phyloP scores from a whole-genome alignment of 495 filamentous ascomycete genomes.

The Tuber magnatum region DNA sequence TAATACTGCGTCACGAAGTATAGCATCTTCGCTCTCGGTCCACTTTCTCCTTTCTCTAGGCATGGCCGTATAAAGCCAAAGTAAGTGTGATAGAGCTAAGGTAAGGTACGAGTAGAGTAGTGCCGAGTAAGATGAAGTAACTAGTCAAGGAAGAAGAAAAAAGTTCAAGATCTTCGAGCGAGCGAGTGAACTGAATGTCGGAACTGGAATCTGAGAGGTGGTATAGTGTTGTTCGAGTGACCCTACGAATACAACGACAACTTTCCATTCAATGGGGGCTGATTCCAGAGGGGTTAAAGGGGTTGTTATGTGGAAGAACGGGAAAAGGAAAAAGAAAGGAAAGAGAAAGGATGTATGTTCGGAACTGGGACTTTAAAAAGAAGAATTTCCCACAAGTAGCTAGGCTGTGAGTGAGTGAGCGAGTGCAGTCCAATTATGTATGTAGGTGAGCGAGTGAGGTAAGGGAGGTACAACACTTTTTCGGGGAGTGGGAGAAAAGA shows the following conservation, averaged over 20 bases:
- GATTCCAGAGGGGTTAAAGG: not conserved
- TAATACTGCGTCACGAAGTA: conserved; percentile 39
- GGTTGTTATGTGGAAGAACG: not conserved
- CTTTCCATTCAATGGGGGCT: not conserved
- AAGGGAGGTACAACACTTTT: conserved; percentile 2
- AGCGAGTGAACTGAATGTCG: not conserved
- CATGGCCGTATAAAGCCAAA: conserved; percentile 14
- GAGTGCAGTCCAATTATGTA: not conserved
- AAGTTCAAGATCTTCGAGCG: not conserved
- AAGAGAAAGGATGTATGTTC: not conserved
- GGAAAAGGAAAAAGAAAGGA: conserved; percentile 5
- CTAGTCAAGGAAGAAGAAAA: not conserved
- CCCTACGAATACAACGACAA: not conserved
- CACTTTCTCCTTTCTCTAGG: conserved; percentile 40
- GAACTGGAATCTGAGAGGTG: not conserved
- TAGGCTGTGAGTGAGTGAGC: not conserved
- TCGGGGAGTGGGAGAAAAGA: conserved; percentile 10
- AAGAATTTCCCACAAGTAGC: not conserved
- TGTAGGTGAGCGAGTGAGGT: not conserved
- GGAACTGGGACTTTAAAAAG: conserved; percentile 1
- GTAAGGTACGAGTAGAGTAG: not conserved
- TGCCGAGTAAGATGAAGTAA: not conserved
- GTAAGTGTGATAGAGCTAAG: not conserved
- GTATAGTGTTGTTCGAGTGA: not conserved
- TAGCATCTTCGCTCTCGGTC: conserved; percentile 40